Evolutionary conservation across 805 yeast genomes (phyloP).

Genomic region (Candida pseudofarinosa): DNA sequence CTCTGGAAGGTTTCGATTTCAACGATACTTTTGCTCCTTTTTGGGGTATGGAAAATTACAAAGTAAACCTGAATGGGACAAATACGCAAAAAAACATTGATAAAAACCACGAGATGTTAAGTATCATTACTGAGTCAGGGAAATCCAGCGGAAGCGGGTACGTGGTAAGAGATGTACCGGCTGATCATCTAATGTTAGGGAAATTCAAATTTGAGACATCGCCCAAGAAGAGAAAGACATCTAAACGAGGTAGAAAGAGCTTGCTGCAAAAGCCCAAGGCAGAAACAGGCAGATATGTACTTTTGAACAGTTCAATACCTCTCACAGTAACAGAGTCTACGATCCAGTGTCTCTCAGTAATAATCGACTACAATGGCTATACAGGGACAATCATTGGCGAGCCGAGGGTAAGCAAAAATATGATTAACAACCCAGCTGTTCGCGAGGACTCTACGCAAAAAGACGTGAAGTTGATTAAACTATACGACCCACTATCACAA

Average conservation of each 20-base stretch:
- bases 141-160: background rate
- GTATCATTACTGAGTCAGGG: background rate
- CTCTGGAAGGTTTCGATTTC: background rate
- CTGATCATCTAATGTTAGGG: background rate
- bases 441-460: background rate
- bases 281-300: background rate
- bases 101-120: background rate
- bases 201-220: background rate
- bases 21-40: background rate
- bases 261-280: background rate
- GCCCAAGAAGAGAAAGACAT: background rate
- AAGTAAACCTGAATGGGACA: background rate
- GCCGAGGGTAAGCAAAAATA: slow-evolving; percentile 2
- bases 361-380: slow-evolving; percentile 17
- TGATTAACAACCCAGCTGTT: slow-evolving; percentile 5
- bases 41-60: background rate
- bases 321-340: slow-evolving; percentile 7
- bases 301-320: background rate
- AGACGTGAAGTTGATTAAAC: slow-evolving; percentile 2
- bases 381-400: slow-evolving; percentile 11
- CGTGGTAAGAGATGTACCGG: background rate
- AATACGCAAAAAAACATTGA: background rate
- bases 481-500: background rate
- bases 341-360: slow-evolving; percentile 17
- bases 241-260: slow-evolving; percentile 2